A percentile compares a stretch with the other conserved stretches of the same genome.
Evolutionary conservation across 257 asterid genomes (phyloP).

Genomic region (Ligustrum vulgare): DNA sequence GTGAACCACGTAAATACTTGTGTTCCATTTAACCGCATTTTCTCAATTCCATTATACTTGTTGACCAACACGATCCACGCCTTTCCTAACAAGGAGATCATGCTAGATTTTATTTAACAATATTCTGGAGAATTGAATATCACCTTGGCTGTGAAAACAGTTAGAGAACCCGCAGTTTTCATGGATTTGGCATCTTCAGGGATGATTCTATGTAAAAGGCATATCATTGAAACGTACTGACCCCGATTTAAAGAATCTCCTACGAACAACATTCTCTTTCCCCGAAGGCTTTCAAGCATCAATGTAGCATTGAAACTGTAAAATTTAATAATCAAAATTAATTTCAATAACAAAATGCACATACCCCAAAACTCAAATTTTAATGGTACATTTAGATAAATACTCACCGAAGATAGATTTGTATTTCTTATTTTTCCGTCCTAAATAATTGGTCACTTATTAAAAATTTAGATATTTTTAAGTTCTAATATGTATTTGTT

Average conservation of each 20-base stretch:
- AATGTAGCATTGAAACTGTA: constrained; percentile 54
- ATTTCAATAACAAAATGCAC: neutral
- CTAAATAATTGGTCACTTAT: too few species aligned
- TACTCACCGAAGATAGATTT: too few species aligned
- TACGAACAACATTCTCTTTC: constrained; percentile 82
- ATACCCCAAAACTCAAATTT: neutral
- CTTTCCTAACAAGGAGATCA: too few species aligned
- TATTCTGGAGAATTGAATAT: neutral
- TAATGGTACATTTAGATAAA: too few species aligned
- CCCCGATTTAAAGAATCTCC: constrained; percentile 81
- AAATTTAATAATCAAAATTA: neutral
- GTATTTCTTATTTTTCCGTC: too few species aligned
- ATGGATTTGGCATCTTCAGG: constrained; percentile 73
- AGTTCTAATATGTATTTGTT: too few species aligned
- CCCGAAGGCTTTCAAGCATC: constrained; percentile 53
- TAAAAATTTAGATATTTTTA: too few species aligned
- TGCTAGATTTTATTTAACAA: too few species aligned
- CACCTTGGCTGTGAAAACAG: constrained; percentile 81
- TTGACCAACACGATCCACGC: too few species aligned
- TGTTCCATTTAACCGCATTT: too few species aligned
- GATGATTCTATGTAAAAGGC: constrained; percentile 65
- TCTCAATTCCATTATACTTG: too few species aligned
- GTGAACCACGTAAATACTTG: too few species aligned
- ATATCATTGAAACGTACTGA: constrained; percentile 79
- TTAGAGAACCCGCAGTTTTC: constrained; percentile 52